Base-by-base conservation (phyloP, 2,329 filamentous ascomycete genomes). In the Trichoderma sp. region DNA sequence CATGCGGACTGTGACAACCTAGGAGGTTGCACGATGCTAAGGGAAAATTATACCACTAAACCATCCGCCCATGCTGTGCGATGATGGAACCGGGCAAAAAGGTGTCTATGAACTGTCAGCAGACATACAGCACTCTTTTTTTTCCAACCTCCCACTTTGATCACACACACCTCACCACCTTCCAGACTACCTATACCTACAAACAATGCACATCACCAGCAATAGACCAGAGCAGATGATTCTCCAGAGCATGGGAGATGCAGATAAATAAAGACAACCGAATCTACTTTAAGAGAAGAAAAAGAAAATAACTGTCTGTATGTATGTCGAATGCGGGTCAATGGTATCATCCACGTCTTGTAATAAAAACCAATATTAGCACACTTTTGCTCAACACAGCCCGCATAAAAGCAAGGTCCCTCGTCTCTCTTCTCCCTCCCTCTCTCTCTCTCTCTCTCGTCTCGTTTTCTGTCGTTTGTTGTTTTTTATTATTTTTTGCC, bases 301-400 rank as follows among this genome's bases (percentile, higher is more conserved):
- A 63, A 60, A 30, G 30, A 61, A 55, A 60, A 51, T 50, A 61
- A 52, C 58, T 61, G 58, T 52, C 58, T 54, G 64, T 63, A 63
- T 66, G 64, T 66, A 63, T 66, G 64, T 61, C 75, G 65, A 71
- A 75, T 76, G 77, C 74, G 56, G 34, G 74, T 76, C 74, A 74
- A 74, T 78, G 77, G 77, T 78, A 78, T 78, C 77, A 77, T 78
- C 76, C 76, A 75, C 77, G 72, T 75, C 68, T 73, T 71, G 70
- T 68, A 68, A 71, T 68, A 67, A 71, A 74, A 73, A 71, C 67
- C 71, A 68, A 64, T 50, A 63, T 64, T 64, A 57, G 62, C 65
- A 69, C 72, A 71, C 70, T 72, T 39, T 61, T 67, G 51, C 50
- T 26, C 48, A 56, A 56, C 47, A 61, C 50, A 59, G 45, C 43